Evolutionary conservation across 768 basidiomycete genomes (phyloP).

Genomic region (Pleurotus citrinopileatus): DNA sequence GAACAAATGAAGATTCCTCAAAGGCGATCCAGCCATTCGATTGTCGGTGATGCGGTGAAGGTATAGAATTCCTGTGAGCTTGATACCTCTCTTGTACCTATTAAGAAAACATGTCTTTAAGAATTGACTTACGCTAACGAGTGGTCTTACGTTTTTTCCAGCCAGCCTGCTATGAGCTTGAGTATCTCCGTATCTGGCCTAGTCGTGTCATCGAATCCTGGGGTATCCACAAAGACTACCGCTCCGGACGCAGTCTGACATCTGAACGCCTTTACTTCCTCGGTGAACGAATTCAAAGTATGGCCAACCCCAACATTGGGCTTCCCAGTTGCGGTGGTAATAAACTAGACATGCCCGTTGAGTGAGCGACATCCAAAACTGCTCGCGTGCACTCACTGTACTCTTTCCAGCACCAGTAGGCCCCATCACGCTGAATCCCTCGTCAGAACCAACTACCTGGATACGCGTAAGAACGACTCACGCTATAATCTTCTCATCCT

Average conservation of each 20-base stretch:
- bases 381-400: not conserved
- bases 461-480: too few species aligned
- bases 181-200: slow-evolving; percentile 22
- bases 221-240: slow-evolving; percentile 24
- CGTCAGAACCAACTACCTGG: too few species aligned
- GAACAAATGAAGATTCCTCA: slow-evolving; percentile 40
- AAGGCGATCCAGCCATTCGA: slow-evolving; percentile 31
- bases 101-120: not conserved
- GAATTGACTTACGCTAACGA: not conserved
- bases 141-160: slow-evolving; percentile 20
- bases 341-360: slow-evolving; percentile 19
- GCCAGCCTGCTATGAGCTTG: slow-evolving; percentile 21
- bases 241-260: slow-evolving; percentile 14
- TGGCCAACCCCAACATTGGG: slow-evolving; percentile 14
- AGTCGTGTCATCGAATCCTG: slow-evolving; percentile 25
- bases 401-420: slow-evolving; percentile 18
- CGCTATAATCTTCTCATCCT: too few species aligned
- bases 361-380: not conserved
- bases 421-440: slow-evolving; percentile 26
- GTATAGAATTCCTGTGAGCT: slow-evolving; percentile 33
- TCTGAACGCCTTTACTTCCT: slow-evolving; percentile 15
- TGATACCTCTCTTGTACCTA: slow-evolving; percentile 18
- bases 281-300: slow-evolving; percentile 20
- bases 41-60: slow-evolving; percentile 33
- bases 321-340: slow-evolving; percentile 16